These are phyloP conservation scores for Nicotiana paniculata DNA, from an alignment of 257 asterid species.

Conservation along the genomic window DNA sequence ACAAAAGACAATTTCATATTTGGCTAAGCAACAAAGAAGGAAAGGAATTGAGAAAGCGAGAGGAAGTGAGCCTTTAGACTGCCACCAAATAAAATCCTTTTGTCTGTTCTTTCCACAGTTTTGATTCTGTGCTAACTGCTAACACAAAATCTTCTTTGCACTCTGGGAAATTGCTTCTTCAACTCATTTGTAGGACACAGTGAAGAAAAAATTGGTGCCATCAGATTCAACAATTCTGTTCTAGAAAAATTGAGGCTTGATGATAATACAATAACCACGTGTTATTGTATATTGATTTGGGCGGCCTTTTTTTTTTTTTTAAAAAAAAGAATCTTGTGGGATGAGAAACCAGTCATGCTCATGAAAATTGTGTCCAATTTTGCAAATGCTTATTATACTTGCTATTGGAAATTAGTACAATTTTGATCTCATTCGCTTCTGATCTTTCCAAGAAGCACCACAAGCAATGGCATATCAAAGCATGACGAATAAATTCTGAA, in stretches of 20 bases:
- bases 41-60: not conserved
- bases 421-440: not conserved
- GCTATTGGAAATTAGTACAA: not conserved
- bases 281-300: not conserved
- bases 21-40: slow-evolving; percentile 10
- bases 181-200: too few species aligned
- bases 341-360: not conserved
- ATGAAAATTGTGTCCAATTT: not conserved
- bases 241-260: not conserved
- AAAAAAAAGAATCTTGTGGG: not conserved
- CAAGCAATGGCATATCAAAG: not conserved
- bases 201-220: not conserved
- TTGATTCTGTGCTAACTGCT: not conserved
- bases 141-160: not conserved
- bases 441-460: not conserved
- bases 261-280: not conserved
- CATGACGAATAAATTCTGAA: not conserved
- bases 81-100: not conserved
- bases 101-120: not conserved
- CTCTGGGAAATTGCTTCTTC: not conserved
- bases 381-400: not conserved
- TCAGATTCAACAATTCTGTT: not conserved
- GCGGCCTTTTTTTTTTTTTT: not conserved
- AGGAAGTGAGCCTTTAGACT: not conserved
- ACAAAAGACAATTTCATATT: not conserved